Evolutionary conservation across 2,329 filamentous ascomycete species (phyloP), one percentile per base, ranked within the genome.

Genomic region (Pseudogymnoascus pannorum): DNA sequence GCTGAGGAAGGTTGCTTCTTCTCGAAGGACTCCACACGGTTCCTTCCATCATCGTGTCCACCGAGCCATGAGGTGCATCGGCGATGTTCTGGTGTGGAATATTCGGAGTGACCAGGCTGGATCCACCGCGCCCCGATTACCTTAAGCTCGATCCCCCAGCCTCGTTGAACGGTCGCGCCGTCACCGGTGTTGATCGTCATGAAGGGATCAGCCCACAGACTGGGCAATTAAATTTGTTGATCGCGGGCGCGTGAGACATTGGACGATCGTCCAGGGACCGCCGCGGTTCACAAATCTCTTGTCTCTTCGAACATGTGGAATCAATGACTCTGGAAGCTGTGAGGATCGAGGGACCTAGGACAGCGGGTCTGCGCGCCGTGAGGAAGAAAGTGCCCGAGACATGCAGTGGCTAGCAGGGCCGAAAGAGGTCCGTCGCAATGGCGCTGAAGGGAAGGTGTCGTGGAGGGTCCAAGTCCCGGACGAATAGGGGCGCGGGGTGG

Each of bases 1-100:
- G 16, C 22, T 4, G 7, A 29, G 8, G 11, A 51, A 16, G 11
- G 42, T 51, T 51, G 42, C 22, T 51, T 51, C 22, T 51, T 51
- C 42, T 51, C 22, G 18, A 40, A 22, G 51, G 18, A 38, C 40
- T 31, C 57, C 22, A 51, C 57, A 57, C 9, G 22, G 18, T 44
- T 35, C 57, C 61, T 60, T 57, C 61, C 61, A 33, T 44, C 61
- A 33, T 44, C 57, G 57, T 57, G 29, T 9, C 35, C 38, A 44
- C 24, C 42, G 59, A 61, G 36, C 59, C 20, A 65, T 62, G 62
- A 60, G 65, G 29, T 18, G 63, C 42, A 54, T 64, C 35, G 33
- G 11, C 4, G 7, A n/a, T 3, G 26, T 58, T 60, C 42, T 51
- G 42, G 42, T 51, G 42, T 12, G 42, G 42, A 51, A 29, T 26